phyloP scores from a whole-genome alignment of 2,329 filamentous ascomycete species.

The Graphilbum sp. region DNA sequence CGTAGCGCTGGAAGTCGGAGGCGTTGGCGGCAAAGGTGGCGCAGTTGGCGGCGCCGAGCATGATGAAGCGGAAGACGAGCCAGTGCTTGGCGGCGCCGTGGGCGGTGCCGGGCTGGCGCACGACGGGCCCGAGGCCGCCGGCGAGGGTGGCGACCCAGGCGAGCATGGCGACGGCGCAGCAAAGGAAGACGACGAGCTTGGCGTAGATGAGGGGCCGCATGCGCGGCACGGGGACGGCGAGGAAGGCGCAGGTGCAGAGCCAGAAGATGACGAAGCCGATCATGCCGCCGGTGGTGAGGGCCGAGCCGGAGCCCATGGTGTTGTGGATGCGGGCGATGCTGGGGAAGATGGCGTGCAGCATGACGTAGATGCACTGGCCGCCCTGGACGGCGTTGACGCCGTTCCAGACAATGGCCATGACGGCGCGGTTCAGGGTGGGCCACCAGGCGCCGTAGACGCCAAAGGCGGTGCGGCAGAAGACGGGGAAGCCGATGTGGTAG shows the following conservation, averaged over 20 bases:
- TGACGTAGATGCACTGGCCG: slow-evolving; percentile 13
- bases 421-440: slow-evolving; percentile 25
- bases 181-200: slow-evolving; percentile 5
- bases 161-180: slow-evolving; percentile 5
- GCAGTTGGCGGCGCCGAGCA: slow-evolving; percentile 18
- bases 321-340: slow-evolving; percentile 22
- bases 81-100: slow-evolving; percentile 18
- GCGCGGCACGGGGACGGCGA: slow-evolving; percentile 6
- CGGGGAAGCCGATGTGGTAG: slow-evolving; percentile 26
- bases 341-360: slow-evolving; percentile 24
- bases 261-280: slow-evolving; percentile 5
- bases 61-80: slow-evolving; percentile 20
- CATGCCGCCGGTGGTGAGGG: slow-evolving; percentile 4
- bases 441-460: slow-evolving; percentile 23
- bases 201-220: slow-evolving; percentile 6
- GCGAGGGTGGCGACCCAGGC: slow-evolving; percentile 4
- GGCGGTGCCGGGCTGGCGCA: slow-evolving; percentile 14
- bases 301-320: slow-evolving; percentile 5
- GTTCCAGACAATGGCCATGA: slow-evolving; percentile 29
- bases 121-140: slow-evolving; percentile 10
- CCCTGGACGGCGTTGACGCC: slow-evolving; percentile 16
- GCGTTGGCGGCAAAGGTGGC: slow-evolving; percentile 23
- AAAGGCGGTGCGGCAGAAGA: slow-evolving; percentile 24
- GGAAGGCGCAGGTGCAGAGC: slow-evolving; percentile 13
- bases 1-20: slow-evolving; percentile 27